Evolutionary conservation across 2,329 filamentous ascomycete species (phyloP).

Genomic region (Verruconis gallopava): DNA sequence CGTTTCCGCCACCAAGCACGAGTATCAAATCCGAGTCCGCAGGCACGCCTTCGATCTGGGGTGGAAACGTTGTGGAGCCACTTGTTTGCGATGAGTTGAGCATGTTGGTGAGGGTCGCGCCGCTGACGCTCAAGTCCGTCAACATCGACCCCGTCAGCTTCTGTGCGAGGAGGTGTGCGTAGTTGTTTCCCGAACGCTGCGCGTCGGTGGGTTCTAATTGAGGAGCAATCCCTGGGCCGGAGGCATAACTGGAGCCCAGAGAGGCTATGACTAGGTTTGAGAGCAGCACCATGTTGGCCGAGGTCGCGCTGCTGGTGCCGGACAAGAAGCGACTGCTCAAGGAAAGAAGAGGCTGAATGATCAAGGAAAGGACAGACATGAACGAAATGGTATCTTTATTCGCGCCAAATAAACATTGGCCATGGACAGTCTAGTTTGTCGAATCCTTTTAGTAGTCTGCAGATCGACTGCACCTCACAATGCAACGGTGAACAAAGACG

Average conservation of each 20-base stretch:
- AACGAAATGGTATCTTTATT: too few relatives aligned
- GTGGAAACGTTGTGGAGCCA: constrained; percentile 18
- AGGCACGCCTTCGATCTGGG: constrained; percentile 25
- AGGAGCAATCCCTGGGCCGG: constrained; percentile 23
- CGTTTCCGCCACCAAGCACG: constrained; percentile 27
- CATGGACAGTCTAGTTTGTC: too few relatives aligned
- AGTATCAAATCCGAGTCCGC: constrained; percentile 24
- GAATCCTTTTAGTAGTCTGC: too few relatives aligned
- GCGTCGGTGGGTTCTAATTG: constrained; percentile 18
- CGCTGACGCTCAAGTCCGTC: constrained; percentile 18
- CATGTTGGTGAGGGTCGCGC: constrained; percentile 27
- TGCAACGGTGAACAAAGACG: too few relatives aligned
- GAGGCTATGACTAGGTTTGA: constrained; percentile 3
- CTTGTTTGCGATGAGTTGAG: constrained; percentile 22
- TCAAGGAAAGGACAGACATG: too few relatives aligned
- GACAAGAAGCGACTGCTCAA: too few relatives aligned
- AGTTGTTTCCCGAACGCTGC: constrained; percentile 24
- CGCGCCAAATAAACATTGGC: too few relatives aligned
- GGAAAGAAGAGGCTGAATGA: too few relatives aligned
- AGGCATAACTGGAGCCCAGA: constrained; percentile 15
- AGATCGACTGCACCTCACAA: too few relatives aligned
- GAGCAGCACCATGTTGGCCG: not conserved
- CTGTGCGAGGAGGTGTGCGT: constrained; percentile 21
- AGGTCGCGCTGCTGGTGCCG: too few relatives aligned
- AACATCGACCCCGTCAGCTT: constrained; percentile 17